Evolutionary conservation across 805 yeast species (phyloP).

Genomic region (Hanseniaspora pseudoguilliermondii): DNA sequence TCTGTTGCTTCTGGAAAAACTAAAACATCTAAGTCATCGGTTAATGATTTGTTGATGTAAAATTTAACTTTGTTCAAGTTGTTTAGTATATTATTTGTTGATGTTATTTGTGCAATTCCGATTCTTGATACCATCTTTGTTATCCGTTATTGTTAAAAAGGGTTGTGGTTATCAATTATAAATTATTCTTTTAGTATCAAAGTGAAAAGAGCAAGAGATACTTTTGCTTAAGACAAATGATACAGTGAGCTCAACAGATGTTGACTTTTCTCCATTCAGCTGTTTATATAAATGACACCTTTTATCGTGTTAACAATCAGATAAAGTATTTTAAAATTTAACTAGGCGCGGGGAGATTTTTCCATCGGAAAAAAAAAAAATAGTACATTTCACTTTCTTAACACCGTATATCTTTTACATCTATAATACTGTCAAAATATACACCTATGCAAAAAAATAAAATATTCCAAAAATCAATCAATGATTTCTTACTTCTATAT

Average conservation of each 20-base stretch:
- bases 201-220: too few species aligned
- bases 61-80: slow-evolving; percentile 50
- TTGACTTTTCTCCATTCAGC: too few species aligned
- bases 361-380: neutral
- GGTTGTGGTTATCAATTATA: too few species aligned
- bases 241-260: too few species aligned
- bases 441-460: too few species aligned
- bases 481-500: neutral
- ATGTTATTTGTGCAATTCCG: slow-evolving; percentile 80
- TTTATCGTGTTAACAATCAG: neutral
- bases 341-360: neutral
- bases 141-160: too few species aligned
- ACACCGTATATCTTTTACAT: too few species aligned
- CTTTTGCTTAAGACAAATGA: too few species aligned
- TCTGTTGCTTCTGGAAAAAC: slow-evolving; percentile 93
- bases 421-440: neutral
- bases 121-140: slow-evolving; percentile 23
- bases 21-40: slow-evolving; percentile 47
- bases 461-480: neutral
- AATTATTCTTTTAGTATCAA: too few species aligned
- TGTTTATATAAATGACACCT: neutral
- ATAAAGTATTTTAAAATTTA: too few species aligned
- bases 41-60: slow-evolving; percentile 53
- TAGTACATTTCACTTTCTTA: neutral
- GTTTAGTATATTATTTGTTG: slow-evolving; percentile 46